phyloP scores from a whole-genome alignment of 805 yeast species.

The Lachancea quebecensis region DNA sequence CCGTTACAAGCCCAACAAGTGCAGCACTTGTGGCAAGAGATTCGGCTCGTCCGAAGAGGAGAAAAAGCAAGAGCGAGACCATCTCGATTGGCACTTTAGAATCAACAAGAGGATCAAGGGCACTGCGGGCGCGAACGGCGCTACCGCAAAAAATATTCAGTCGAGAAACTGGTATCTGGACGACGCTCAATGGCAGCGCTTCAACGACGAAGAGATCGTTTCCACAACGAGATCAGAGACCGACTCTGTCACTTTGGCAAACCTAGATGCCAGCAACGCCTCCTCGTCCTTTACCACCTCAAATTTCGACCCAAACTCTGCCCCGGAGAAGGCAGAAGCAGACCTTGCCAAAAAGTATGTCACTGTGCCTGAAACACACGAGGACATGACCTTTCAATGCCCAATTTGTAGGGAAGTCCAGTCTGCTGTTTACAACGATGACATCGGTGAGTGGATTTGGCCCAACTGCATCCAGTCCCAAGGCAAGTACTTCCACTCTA shows the following conservation, averaged over 20 bases:
- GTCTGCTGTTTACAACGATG: constrained; percentile 62
- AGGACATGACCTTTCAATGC: constrained; percentile 52
- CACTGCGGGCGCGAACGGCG: constrained; percentile 14
- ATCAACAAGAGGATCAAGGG: constrained; percentile 66
- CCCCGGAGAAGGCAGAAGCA: constrained; percentile 16
- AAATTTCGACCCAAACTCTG: constrained; percentile 6
- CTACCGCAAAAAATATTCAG: constrained; percentile 41
- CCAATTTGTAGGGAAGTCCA: constrained; percentile 65
- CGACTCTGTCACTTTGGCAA: constrained; percentile 14
- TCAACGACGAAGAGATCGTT: constrained; percentile 60
- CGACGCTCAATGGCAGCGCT: constrained; percentile 63
- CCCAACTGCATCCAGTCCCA: constrained; percentile 50
- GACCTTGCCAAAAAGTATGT: constrained; percentile 45
- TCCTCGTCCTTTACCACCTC: not conserved
- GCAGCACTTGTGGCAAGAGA: constrained; percentile 85
- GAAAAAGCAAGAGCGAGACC: constrained; percentile 47
- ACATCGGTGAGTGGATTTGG: constrained; percentile 79
- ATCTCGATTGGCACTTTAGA: constrained; percentile 94
- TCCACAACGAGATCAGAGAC: constrained; percentile 27
- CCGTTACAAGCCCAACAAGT: constrained; percentile 58
- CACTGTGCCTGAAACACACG: constrained; percentile 57
- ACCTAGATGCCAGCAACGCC: constrained; percentile 9
- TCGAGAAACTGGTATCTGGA: constrained; percentile 79
- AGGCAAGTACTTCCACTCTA: constrained; percentile 53
- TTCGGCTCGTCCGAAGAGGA: constrained; percentile 59